Evolutionary conservation across 305 asterid species (phyloP), one percentile per base, ranked within the genome.

Genomic region (Rubia tinctorum): DNA sequence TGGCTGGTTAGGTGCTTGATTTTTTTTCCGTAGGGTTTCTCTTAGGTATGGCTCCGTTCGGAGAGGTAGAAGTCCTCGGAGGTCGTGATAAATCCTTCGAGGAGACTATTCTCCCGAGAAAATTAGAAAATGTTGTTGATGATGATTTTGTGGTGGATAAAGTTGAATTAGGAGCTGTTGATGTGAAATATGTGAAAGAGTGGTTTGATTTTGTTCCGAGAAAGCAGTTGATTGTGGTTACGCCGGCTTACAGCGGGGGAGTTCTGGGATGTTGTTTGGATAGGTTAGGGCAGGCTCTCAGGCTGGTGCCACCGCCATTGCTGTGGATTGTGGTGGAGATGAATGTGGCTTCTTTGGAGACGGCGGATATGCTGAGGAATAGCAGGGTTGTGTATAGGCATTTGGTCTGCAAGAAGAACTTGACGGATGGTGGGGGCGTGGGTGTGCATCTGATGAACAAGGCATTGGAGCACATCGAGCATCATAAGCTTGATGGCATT

Each of bases 321-420:
- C 67, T 95, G 91, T 95, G 99, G 99, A 86, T 95, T 82, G 96
- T 92, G 74, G 97, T 95, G 81, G 99, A 95, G 87, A 86, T 88
- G 91, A 84, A 84, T 77, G 82, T 75, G 4, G 96, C 92, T 0
- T 86, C 99, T 39, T 20, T 73, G 80, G 98, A 90, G 82, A 92
- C 98, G 55, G 92, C 97, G 0, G 91, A 88, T 63, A 83, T 92
- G 49, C 79, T 95, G 88, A 89, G 98, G 82, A 88, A 82, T 58
- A 90, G 84, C 69, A 96, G 94, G 20, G 81, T 92, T 71, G 76
- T 90, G 94, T 88, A 92, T 72, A 80, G 99, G 76, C 97, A 95
- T 85, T 78, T 92, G 84, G 96, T 95, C 49, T 87, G 94, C 70
- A 72, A 40, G 66, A 86, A 80, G 81, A 95, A 90, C 76, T 80